A percentile compares a stretch with the other conserved stretches of the same genome.
These are phyloP conservation scores for Daldinia loculata DNA, from an alignment of 495 filamentous ascomycete species.

Conservation along the genomic window DNA sequence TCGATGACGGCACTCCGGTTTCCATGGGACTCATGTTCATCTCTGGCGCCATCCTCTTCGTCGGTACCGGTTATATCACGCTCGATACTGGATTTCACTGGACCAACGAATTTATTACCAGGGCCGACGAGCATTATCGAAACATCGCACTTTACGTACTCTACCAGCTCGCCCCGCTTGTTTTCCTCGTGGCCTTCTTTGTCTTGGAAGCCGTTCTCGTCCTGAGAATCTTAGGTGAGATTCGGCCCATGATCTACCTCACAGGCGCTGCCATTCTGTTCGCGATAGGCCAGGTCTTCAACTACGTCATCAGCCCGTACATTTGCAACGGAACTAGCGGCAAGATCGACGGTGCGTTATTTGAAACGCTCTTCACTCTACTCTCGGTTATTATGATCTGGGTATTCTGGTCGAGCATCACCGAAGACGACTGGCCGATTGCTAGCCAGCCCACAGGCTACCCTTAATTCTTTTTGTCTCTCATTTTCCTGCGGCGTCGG, in stretches of 20 bases:
- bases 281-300: slow-evolving; percentile 91
- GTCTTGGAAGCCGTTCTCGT: slow-evolving; percentile 84
- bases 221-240: slow-evolving; percentile 82
- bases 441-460: slow-evolving; percentile 41
- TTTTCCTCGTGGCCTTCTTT: slow-evolving; percentile 88
- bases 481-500: slow-evolving; percentile 42
- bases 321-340: slow-evolving; percentile 82
- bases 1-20: slow-evolving; percentile 90
- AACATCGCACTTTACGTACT: slow-evolving; percentile 91
- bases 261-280: slow-evolving; percentile 78
- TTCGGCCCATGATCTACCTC: slow-evolving; percentile 88
- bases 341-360: slow-evolving; percentile 91
- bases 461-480: slow-evolving; percentile 35
- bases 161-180: slow-evolving; percentile 87
- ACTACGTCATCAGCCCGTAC: slow-evolving; percentile 90
- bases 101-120: slow-evolving; percentile 77
- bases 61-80: slow-evolving; percentile 94
- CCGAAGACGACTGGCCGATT: slow-evolving; percentile 97
- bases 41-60: slow-evolving; percentile 76
- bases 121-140: slow-evolving; percentile 64
- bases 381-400: slow-evolving; percentile 82
- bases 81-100: slow-evolving; percentile 91
- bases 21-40: slow-evolving; percentile 78
- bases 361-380: slow-evolving; percentile 92
- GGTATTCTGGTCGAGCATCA: slow-evolving; percentile 99